Conservation (phyloP, 129 eudicot genomes). For the Chrysanthemum seticuspe region DNA sequence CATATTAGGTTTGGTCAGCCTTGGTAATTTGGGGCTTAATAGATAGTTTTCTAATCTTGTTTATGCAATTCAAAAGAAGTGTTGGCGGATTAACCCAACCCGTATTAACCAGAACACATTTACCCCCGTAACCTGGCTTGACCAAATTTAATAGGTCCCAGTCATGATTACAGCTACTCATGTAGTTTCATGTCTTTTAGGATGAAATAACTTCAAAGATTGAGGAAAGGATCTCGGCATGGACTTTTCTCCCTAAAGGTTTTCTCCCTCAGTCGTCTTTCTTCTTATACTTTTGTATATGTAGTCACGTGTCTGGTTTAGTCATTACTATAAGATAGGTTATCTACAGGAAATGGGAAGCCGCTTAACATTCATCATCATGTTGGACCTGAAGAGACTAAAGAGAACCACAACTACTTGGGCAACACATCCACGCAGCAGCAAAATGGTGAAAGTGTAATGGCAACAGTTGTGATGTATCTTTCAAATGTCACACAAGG, state of each 20-base stretch:
- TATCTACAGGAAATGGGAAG: constrained; percentile 55
- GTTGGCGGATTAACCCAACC: constrained; percentile 11
- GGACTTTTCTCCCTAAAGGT: constrained; percentile 95
- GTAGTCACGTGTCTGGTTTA: constrained; percentile 5
- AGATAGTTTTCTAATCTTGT: neutral
- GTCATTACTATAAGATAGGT: neutral
- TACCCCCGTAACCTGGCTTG: neutral
- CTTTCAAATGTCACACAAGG: constrained; percentile 80
- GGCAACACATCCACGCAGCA: constrained; percentile 30
- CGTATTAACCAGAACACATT: neutral
- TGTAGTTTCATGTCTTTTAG: constrained; percentile 33
- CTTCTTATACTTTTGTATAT: constrained; percentile 1
- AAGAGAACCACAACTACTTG: constrained; percentile 43
- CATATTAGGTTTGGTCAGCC: constrained; percentile 13
- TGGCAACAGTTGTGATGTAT: constrained; percentile 79
- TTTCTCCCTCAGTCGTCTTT: constrained; percentile 7
- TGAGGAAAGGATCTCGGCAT: constrained; percentile 82
- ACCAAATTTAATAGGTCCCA: neutral
- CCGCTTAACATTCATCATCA: constrained; percentile 48
- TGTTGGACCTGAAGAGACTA: constrained; percentile 49
- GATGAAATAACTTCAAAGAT: constrained; percentile 58
- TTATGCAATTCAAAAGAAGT: neutral
- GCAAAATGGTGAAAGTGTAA: constrained; percentile 40
- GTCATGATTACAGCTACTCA: too few relatives aligned
- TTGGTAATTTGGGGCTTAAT: neutral